Percentiles rank a stretch among this genome's conserved stretches.
Evolutionary conservation across 192 early-diverging fungal genomes (phyloP).

Genomic region (Lunasporangiospora selenospora): DNA sequence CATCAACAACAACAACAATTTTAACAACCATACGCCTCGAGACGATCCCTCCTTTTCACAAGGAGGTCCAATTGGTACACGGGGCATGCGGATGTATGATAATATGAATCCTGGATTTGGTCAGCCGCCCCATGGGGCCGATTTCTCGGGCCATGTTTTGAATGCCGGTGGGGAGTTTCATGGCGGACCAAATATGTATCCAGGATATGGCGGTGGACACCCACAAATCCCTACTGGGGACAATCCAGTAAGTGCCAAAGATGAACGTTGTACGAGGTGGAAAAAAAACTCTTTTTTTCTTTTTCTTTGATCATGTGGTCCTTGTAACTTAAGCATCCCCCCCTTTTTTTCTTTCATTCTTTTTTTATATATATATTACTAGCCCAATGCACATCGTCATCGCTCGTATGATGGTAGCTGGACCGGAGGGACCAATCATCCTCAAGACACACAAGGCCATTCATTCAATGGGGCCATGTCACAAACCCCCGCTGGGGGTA

Average conservation of each 20-base stretch:
- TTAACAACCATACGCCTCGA: conserved; percentile 6
- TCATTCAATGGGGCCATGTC: conserved; percentile 9
- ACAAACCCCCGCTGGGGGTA: conserved; percentile 10
- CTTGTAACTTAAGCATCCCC: no score
- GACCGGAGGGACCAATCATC: no score
- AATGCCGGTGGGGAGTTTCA: background rate
- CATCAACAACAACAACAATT: conserved; percentile 16
- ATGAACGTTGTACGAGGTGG: background rate
- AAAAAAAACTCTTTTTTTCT: background rate
- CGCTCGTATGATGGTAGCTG: no score
- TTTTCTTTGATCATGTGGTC: no score
- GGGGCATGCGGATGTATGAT: no score
- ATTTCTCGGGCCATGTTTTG: conserved; percentile 8
- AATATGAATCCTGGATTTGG: no score
- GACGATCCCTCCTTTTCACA: conserved; percentile 34
- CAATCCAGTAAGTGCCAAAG: conserved; percentile 14
- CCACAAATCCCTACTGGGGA: conserved; percentile 8
- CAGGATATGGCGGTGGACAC: conserved; percentile 8
- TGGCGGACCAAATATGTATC: conserved; percentile 9
- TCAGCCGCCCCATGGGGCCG: background rate
- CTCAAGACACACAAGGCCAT: no score
- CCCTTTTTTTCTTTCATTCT: conserved; percentile 7
- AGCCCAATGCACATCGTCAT: conserved; percentile 12
- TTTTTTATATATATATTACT: conserved; percentile 4
- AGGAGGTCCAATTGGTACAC: no score